Percentiles rank a stretch among this genome's conserved stretches.
Conservation (phyloP, 2,329 filamentous ascomycete genomes). For the Ophiosphaerella narmari region DNA sequence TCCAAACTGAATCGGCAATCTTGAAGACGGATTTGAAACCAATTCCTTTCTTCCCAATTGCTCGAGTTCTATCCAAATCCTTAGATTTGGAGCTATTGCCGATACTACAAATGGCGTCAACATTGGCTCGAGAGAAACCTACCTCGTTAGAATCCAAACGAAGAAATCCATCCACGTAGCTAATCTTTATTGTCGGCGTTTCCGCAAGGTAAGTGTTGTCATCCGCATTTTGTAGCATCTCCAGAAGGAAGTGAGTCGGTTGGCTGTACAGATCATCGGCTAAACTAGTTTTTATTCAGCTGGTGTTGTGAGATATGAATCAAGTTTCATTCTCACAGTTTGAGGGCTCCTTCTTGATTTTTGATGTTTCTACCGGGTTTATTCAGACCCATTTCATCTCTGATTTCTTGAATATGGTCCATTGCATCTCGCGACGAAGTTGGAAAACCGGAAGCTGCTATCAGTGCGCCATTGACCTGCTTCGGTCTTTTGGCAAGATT, state of each 20-base stretch:
- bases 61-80: conserved; percentile 14
- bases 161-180: neutral
- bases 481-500: too few relatives aligned
- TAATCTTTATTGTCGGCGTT: conserved; percentile 4
- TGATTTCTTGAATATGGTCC: too few relatives aligned
- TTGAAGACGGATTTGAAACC: conserved; percentile 47
- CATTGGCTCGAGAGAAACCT: conserved; percentile 4
- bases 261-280: conserved; percentile 1
- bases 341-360: too few relatives aligned
- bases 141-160: conserved; percentile 8
- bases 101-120: conserved; percentile 4
- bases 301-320: too few relatives aligned
- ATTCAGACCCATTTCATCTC: too few relatives aligned
- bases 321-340: too few relatives aligned
- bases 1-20: conserved; percentile 21
- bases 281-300: too few relatives aligned
- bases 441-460: too few relatives aligned
- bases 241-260: conserved; percentile 4
- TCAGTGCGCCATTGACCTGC: too few relatives aligned
- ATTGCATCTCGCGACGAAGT: too few relatives aligned
- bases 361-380: too few relatives aligned
- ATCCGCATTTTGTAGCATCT: conserved; percentile 10
- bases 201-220: conserved; percentile 2
- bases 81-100: conserved; percentile 7
- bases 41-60: conserved; percentile 42